Evolutionary conservation across 2,329 filamentous ascomycete species (phyloP).

Genomic region (Phyllosticta paracitricarpa): DNA sequence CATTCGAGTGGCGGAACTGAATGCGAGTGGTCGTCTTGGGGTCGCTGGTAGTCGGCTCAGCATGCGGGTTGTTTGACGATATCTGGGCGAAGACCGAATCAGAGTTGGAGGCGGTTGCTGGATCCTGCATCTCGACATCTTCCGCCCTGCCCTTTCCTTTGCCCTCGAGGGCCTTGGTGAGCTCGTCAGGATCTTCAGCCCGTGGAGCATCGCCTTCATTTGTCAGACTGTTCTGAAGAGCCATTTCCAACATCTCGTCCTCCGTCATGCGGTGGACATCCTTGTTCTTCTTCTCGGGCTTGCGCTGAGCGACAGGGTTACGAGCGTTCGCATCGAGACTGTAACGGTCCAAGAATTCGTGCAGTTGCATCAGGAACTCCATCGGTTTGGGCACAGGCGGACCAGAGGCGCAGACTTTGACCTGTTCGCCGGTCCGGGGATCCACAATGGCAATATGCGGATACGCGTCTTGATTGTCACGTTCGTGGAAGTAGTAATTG

Average conservation of each 20-base stretch:
- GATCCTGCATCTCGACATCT: conserved; percentile 17
- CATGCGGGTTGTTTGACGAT: conserved; percentile 60
- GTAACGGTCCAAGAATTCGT: conserved; percentile 95
- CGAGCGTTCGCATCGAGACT: conserved; percentile 80
- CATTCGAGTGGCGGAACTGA: conserved; percentile 79
- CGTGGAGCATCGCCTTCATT: conserved; percentile 42
- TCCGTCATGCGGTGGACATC: conserved; percentile 88
- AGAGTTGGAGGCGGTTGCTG: conserved; percentile 21
- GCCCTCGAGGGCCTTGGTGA: conserved; percentile 56
- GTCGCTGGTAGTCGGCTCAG: conserved; percentile 64
- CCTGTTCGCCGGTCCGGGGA: conserved; percentile 88
- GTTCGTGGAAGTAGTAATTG: conserved; percentile 76
- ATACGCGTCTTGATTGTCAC: conserved; percentile 80
- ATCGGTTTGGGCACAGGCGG: conserved; percentile 62
- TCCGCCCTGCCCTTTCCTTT: conserved; percentile 45
- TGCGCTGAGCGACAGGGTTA: conserved; percentile 79
- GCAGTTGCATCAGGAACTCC: conserved; percentile 84
- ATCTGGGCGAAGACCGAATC: conserved; percentile 58
- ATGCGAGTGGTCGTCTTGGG: conserved; percentile 72
- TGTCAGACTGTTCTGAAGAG: conserved; percentile 76
- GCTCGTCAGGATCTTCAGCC: conserved; percentile 72
- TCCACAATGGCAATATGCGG: conserved; percentile 95
- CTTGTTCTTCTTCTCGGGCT: conserved; percentile 59
- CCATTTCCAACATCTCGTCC: conserved; percentile 94
- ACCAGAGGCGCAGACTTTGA: conserved; percentile 83